Evolutionary conservation across 179 eudicot species (phyloP).

Genomic region (Beta macrorhiza): DNA sequence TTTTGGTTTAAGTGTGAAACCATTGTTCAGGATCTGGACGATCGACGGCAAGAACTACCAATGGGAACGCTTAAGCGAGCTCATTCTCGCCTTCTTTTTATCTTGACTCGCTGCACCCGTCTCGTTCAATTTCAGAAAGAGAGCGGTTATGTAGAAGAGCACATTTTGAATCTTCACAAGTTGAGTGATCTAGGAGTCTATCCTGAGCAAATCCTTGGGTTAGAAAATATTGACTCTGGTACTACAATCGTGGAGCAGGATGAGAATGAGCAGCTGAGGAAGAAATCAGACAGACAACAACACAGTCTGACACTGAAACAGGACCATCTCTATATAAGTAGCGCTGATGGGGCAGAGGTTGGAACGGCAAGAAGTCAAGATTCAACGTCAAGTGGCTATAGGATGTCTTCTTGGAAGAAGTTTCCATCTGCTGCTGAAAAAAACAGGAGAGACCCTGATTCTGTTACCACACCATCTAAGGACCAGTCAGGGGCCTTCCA

Average conservation of each 20-base stretch:
- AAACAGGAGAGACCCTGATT: constrained; percentile 44
- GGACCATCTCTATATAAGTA: constrained; percentile 38
- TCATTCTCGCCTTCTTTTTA: constrained; percentile 85
- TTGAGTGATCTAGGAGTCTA: constrained; percentile 93
- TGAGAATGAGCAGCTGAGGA: constrained; percentile 38
- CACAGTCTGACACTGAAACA: constrained; percentile 41
- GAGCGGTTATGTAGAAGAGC: constrained; percentile 81
- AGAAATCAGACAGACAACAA: constrained; percentile 44
- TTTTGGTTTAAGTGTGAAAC: constrained; percentile 90
- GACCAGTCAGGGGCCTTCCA: constrained; percentile 44
- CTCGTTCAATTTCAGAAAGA: constrained; percentile 92
- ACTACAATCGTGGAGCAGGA: constrained; percentile 34
- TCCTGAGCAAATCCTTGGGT: constrained; percentile 46
- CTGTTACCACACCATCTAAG: constrained; percentile 47
- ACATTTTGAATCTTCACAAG: constrained; percentile 63
- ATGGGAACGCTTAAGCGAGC: constrained; percentile 80
- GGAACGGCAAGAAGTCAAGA: constrained; percentile 70
- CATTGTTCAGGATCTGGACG: constrained; percentile 91
- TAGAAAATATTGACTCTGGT: constrained; percentile 31
- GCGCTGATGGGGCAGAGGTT: constrained; percentile 54
- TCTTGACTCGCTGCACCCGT: constrained; percentile 88
- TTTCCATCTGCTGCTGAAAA: constrained; percentile 77
- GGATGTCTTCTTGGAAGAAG: constrained; percentile 92
- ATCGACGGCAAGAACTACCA: constrained; percentile 80
- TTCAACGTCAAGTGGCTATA: constrained; percentile 69